A percentile compares a stretch with the other conserved stretches of the same genome.
These are phyloP conservation scores for Calonectria pauciramosa DNA, from an alignment of 2,329 filamentous ascomycete species.

Conservation along the genomic window DNA sequence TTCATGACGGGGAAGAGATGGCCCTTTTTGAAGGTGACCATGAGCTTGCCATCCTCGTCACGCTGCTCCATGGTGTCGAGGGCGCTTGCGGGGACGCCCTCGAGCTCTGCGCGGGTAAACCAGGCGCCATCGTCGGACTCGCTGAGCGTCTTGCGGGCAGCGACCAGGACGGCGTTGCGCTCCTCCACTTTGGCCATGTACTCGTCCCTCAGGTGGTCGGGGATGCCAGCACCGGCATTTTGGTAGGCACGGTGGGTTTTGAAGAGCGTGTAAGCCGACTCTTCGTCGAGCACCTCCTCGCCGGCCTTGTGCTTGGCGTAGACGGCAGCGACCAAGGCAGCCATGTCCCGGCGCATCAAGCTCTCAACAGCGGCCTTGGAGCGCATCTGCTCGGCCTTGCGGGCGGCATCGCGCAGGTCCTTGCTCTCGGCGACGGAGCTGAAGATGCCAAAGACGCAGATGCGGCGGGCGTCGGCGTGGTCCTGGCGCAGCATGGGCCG, in stretches of 20 bases:
- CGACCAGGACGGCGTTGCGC: slow-evolving; percentile 40
- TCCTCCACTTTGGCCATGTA: slow-evolving; percentile 42
- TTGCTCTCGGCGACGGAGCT: slow-evolving; percentile 42
- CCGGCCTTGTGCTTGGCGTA: slow-evolving; percentile 33
- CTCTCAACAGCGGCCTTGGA: slow-evolving; percentile 33
- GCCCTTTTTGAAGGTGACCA: slow-evolving; percentile 43
- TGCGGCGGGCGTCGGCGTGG: slow-evolving; percentile 30
- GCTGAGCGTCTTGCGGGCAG: slow-evolving; percentile 42
- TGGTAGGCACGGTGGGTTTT: slow-evolving; percentile 44
- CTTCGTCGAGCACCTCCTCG: slow-evolving; percentile 30
- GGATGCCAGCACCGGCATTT: slow-evolving; percentile 43
- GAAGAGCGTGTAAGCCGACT: slow-evolving; percentile 43
- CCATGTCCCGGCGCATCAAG: slow-evolving; percentile 45
- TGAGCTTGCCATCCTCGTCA: slow-evolving; percentile 26
- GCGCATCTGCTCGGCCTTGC: slow-evolving; percentile 40
- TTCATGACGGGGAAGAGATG: slow-evolving; percentile 46
- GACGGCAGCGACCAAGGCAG: slow-evolving; percentile 39
- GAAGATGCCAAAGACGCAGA: slow-evolving; percentile 40
- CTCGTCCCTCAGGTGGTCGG: slow-evolving; percentile 32
- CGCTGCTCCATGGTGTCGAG: slow-evolving; percentile 37
- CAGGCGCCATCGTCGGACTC: slow-evolving; percentile 44
- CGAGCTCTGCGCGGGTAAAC: slow-evolving; percentile 35
- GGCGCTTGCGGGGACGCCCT: slow-evolving; percentile 36
- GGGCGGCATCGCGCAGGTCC: slow-evolving; percentile 45
- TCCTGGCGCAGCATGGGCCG: slow-evolving; percentile 41